Conservation (phyloP, 441 rosid genomes). For the Populus hybrid region DNA sequence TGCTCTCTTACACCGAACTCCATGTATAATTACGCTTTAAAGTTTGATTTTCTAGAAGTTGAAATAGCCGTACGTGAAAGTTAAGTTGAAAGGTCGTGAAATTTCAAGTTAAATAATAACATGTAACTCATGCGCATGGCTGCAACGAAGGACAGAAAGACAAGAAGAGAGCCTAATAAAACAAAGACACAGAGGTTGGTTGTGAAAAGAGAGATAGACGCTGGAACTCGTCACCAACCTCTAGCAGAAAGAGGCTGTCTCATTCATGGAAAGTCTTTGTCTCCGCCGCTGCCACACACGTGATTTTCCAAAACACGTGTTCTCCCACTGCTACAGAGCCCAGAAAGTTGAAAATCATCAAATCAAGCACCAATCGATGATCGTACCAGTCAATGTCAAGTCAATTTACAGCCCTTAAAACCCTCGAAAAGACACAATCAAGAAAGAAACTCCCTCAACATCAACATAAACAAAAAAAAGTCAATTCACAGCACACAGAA, state of each 20-base stretch:
- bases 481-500: too few relatives aligned
- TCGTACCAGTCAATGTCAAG: not conserved
- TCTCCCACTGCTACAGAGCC: not conserved
- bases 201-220: not conserved
- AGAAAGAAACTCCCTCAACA: not conserved
- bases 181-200: not conserved
- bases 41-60: too few relatives aligned
- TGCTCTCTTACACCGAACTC: too few relatives aligned
- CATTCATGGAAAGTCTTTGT: not conserved
- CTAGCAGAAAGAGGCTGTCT: not conserved
- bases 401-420: not conserved
- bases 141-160: not conserved
- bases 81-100: too few relatives aligned
- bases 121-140: not conserved
- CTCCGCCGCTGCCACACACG: not conserved
- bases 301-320: not conserved
- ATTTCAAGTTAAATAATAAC: too few relatives aligned
- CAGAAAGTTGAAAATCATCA: not conserved
- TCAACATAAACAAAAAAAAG: too few relatives aligned
- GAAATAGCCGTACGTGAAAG: too few relatives aligned
- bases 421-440: not conserved
- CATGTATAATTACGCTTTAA: too few relatives aligned
- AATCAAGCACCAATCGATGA: not conserved
- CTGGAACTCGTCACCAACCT: not conserved
- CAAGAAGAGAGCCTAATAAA: not conserved